phyloP scores from a whole-genome alignment of 2,329 filamentous ascomycete species.

The Zymoseptoria pseudotritici region DNA sequence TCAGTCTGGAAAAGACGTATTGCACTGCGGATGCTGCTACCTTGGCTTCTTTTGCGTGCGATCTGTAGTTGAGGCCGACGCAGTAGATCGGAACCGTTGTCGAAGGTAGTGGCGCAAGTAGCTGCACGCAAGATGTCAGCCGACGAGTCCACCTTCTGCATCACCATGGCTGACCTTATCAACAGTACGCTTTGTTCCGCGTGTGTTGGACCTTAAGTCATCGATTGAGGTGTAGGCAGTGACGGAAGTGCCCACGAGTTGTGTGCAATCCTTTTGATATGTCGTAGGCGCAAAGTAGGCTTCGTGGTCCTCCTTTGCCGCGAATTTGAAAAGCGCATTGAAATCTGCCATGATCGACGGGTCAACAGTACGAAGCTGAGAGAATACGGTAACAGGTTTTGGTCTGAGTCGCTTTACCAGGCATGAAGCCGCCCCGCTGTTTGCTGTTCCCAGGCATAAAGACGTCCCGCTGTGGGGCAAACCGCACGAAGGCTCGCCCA shows the following conservation, averaged over 20 bases:
- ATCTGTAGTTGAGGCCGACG: slow-evolving; percentile 9
- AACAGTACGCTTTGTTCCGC: not conserved
- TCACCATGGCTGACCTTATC: not conserved
- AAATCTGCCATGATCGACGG: slow-evolving; percentile 1
- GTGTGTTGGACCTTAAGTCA: not conserved
- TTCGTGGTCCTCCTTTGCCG: not conserved
- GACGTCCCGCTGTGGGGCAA: too few species aligned
- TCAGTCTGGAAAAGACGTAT: not conserved
- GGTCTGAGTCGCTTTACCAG: too few species aligned
- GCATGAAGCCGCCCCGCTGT: too few species aligned
- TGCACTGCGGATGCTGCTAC: not conserved
- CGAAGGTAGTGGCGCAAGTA: slow-evolving; percentile 4
- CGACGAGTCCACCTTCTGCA: not conserved
- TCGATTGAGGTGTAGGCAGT: not conserved
- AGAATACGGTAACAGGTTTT: too few species aligned
- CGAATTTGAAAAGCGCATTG: slow-evolving; percentile 3
- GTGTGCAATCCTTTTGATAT: not conserved
- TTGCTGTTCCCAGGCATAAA: too few species aligned
- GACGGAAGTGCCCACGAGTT: not conserved
- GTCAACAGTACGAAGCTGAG: not conserved
- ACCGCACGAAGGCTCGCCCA: too few species aligned
- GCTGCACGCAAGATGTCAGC: not conserved
- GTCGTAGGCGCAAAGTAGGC: slow-evolving; percentile 1
- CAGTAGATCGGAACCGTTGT: slow-evolving; percentile 7
- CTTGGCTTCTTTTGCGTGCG: slow-evolving; percentile 6